These are phyloP conservation scores for Bifiguratus adelaidae DNA, from an alignment of 192 early-diverging fungal species.

Conservation along the genomic window DNA sequence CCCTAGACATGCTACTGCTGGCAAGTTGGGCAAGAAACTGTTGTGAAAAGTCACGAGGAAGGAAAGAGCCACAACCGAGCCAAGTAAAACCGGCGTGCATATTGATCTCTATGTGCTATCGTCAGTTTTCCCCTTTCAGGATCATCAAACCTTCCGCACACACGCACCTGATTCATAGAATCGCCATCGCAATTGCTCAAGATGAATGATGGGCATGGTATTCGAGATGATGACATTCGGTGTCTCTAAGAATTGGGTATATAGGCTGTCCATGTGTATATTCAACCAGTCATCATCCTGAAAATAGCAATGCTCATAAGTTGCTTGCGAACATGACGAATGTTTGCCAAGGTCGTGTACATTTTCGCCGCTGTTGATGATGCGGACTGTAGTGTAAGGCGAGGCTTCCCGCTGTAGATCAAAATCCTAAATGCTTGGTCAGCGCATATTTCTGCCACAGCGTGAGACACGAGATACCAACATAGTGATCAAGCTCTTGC, in stretches of 20 bases:
- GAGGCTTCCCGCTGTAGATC: slow-evolving; percentile 5
- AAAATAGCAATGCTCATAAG: slow-evolving; percentile 39
- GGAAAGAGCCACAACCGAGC: slow-evolving; percentile 35
- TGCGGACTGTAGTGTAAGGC: slow-evolving; percentile 11
- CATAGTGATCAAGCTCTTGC: neutral
- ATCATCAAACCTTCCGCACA: neutral
- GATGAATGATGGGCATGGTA: slow-evolving; percentile 28
- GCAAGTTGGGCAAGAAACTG: slow-evolving; percentile 34
- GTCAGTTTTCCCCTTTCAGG: neutral
- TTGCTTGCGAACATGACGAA: slow-evolving; percentile 37
- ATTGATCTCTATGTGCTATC: slow-evolving; percentile 16
- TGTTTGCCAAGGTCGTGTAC: slow-evolving; percentile 37
- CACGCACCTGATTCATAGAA: slow-evolving; percentile 41
- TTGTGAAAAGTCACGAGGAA: slow-evolving; percentile 31
- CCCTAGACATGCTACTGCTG: slow-evolving; percentile 26
- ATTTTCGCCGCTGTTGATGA: slow-evolving; percentile 30
- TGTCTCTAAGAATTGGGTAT: slow-evolving; percentile 37
- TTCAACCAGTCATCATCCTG: slow-evolving; percentile 45
- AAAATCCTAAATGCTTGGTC: slow-evolving; percentile 16
- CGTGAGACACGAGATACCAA: too few species aligned
- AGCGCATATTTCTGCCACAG: too few species aligned
- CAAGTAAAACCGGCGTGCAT: slow-evolving; percentile 42
- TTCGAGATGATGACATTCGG: slow-evolving; percentile 38
- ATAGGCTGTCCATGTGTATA: slow-evolving; percentile 36
- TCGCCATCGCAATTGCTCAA: slow-evolving; percentile 34